A percentile compares a stretch with the other conserved stretches of the same genome.
Conservation (phyloP, 306 rosid species). For the Erythrophleum fordii region DNA sequence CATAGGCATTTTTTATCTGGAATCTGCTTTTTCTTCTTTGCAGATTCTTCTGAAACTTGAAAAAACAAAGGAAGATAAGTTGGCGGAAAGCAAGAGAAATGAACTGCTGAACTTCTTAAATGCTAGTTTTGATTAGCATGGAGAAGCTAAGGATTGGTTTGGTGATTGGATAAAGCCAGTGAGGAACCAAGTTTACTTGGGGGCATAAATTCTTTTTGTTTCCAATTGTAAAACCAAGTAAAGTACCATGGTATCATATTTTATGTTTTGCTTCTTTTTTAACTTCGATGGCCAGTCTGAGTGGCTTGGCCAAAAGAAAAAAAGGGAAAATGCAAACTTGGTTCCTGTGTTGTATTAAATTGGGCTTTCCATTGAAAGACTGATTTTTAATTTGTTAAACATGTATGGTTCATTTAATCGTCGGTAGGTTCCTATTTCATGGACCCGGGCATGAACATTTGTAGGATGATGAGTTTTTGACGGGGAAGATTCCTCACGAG, state of each 20-base stretch:
- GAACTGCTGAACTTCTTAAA: slow-evolving; percentile 91
- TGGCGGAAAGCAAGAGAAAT: slow-evolving; percentile 89
- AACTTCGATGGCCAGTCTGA: slow-evolving; percentile 8
- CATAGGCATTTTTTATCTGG: slow-evolving; percentile 4
- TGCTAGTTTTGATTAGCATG: slow-evolving; percentile 86
- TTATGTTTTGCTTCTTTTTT: slow-evolving; percentile 8
- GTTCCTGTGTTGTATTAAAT: slow-evolving; percentile 28
- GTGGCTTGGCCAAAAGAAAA: neutral
- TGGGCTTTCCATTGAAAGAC: slow-evolving; percentile 22
- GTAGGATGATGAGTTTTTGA: too few species aligned
- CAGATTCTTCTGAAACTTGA: slow-evolving; percentile 93
- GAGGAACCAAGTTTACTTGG: slow-evolving; percentile 32
- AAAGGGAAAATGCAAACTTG: neutral
- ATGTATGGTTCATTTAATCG: neutral
- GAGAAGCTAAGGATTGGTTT: slow-evolving; percentile 36
- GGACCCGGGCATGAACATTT: slow-evolving; percentile 25
- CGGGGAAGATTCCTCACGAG: neutral
- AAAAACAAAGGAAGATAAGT: slow-evolving; percentile 91
- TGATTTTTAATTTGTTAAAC: slow-evolving; percentile 26
- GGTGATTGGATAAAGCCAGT: slow-evolving; percentile 30
- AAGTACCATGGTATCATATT: slow-evolving; percentile 14
- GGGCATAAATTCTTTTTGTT: slow-evolving; percentile 26
- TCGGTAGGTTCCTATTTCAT: slow-evolving; percentile 15
- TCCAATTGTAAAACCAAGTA: slow-evolving; percentile 3
- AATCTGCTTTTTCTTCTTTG: neutral